Percentiles rank a stretch among this genome's conserved stretches.
These are phyloP conservation scores for Posidonia oceanica DNA, from an alignment of 116 monocot species.

Conservation along the genomic window DNA sequence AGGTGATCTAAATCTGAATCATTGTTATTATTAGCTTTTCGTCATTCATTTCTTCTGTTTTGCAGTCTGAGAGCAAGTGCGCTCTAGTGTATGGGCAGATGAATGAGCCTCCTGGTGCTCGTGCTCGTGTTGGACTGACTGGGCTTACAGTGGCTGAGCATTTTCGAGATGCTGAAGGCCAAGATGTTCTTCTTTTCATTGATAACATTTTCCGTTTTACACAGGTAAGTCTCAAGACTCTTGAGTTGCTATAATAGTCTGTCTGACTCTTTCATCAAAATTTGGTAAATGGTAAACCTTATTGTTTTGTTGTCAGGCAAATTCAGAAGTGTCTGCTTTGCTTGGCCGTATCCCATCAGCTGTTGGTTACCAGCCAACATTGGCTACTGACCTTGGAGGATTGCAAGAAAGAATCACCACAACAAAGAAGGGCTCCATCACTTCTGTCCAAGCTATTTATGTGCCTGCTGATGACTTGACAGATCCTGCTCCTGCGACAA, in stretches of 20 bases:
- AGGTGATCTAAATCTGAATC: too few species aligned
- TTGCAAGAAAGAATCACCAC: conserved; percentile 94
- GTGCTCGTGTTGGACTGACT: conserved; percentile 82
- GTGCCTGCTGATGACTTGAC: conserved; percentile 99
- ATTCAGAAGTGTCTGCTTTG: conserved; percentile 95
- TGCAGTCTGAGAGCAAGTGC: conserved; percentile 74
- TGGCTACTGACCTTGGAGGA: conserved; percentile 97
- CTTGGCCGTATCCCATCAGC: conserved; percentile 99
- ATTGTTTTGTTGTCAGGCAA: conserved; percentile 39
- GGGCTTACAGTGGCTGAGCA: conserved; percentile 74
- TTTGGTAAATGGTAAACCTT: background rate
- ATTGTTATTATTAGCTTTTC: background rate
- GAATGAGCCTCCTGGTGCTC: conserved; percentile 89
- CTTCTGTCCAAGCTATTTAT: conserved; percentile 95
- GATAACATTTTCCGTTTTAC: conserved; percentile 86
- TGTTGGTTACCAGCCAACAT: conserved; percentile 95
- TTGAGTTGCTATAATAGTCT: background rate
- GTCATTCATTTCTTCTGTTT: background rate
- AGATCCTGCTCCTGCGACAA: conserved; percentile 95
- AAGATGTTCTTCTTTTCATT: conserved; percentile 85
- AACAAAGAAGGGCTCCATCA: conserved; percentile 93
- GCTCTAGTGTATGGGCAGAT: conserved; percentile 87
- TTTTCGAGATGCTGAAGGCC: conserved; percentile 77
- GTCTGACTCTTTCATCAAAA: too few species aligned
- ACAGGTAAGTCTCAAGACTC: conserved; percentile 19